Base-by-base conservation (phyloP, 371 early-diverging fungal genomes). In the Apophysomyces sp. region DNA sequence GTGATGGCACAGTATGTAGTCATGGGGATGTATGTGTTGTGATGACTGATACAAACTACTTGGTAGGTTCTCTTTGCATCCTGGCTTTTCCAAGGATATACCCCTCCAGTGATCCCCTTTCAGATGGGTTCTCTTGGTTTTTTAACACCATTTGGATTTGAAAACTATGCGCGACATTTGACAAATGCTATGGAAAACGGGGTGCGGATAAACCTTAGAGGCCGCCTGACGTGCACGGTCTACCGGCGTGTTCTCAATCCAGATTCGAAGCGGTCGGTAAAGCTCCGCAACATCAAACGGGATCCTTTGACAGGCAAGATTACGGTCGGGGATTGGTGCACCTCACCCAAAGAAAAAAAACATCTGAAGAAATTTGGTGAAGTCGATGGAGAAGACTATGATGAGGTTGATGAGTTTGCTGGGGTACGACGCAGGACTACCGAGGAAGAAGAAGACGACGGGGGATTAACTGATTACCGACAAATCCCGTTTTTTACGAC, bases 61-160 rank as follows among this genome's bases (percentile, higher is more conserved):
- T 87, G 91, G 1, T 86, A 87, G 30, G 92, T 94, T 3, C 78
- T 94, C 15, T 93, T 91, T 67, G 87, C 95, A 24, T 87, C 93
- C 26, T 95, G 94, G 95, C 76, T 97, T 52, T 98, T 97, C 68
- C 96, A 98, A 76, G 78, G 72, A 16, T 85, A 88, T n/a, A 92
- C 94, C 4, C 98, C 98, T 16, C 94, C 96, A 0, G 85, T 96
- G 30, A 85, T 97, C 28, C 92, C 98, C 1, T 95, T 97, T 74
- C 90, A 93, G 64, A 70, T 94, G 26, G 94, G 94, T 3, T 91
- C 95, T 28, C 76, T 97, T 37, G 97, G 98, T 3, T 97, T 97
- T 60, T 73, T 98, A 39, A 97, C 97, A 0, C 90, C 91, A 0
- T 98, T 95, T 72, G 86, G 91, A 58, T 91, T 92, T 61, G 77